These are phyloP conservation scores for Penstemon davidsonii DNA, from an alignment of 257 asterid species.

Conservation along the genomic window DNA sequence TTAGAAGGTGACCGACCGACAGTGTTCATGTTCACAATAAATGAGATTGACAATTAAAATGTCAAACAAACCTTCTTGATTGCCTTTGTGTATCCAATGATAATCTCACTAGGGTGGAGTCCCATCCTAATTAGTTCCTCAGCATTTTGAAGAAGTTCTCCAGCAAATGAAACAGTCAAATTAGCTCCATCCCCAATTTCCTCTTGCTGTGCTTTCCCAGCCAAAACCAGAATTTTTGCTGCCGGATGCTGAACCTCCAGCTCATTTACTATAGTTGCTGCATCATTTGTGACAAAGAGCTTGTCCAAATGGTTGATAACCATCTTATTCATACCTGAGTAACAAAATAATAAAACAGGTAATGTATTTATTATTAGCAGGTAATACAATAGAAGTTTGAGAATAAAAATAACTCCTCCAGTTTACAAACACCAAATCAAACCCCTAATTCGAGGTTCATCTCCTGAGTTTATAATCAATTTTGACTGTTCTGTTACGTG, in stretches of 20 bases:
- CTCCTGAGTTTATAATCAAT: too few species aligned
- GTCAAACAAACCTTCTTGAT: conserved; percentile 61
- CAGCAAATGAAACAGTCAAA: conserved; percentile 89
- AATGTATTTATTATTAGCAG: too few species aligned
- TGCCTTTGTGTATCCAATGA: conserved; percentile 83
- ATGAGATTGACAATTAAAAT: neutral
- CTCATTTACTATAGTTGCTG: conserved; percentile 90
- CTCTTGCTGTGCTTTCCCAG: conserved; percentile 96
- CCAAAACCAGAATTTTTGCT: conserved; percentile 91
- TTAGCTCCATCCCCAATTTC: conserved; percentile 99
- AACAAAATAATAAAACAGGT: neutral
- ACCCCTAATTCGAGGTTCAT: too few species aligned
- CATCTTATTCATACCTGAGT: conserved; percentile 95
- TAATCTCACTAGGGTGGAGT: conserved; percentile 91
- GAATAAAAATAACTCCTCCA: too few species aligned
- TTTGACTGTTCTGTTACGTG: too few species aligned
- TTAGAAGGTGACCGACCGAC: too few species aligned
- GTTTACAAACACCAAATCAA: conserved; percentile 43
- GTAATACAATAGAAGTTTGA: neutral
- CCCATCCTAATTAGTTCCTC: conserved; percentile 99
- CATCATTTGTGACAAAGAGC: conserved; percentile 93
- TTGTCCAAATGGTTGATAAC: conserved; percentile 96
- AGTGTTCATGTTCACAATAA: too few species aligned
- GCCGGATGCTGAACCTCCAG: conserved; percentile 99
- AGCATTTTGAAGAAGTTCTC: conserved; percentile 93